Evolutionary conservation across 1,284 basidiomycete species (phyloP).

Genomic region (Trichosporon faecale): DNA sequence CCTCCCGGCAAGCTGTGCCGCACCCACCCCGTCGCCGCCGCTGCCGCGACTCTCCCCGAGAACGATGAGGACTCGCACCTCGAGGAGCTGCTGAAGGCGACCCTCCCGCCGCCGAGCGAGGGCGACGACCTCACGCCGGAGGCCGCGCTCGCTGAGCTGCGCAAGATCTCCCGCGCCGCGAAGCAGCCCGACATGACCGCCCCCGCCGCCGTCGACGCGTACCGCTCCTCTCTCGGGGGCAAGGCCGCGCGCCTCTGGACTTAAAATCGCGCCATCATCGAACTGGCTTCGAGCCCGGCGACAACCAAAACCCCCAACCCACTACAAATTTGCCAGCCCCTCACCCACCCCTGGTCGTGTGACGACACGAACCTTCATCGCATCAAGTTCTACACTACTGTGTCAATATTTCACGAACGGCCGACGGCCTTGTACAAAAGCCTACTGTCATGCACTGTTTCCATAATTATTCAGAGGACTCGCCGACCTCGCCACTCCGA

Average conservation of each 20-base stretch:
- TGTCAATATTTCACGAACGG: slow-evolving; percentile 1
- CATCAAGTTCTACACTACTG: background rate
- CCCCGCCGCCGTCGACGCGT: slow-evolving; percentile 1
- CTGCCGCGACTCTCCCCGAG: background rate
- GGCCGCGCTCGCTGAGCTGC: slow-evolving; percentile 17
- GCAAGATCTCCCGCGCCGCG: slow-evolving; percentile 4
- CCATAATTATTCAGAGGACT: background rate
- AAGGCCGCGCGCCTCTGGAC: background rate
- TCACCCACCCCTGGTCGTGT: slow-evolving; percentile 5
- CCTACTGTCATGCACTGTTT: slow-evolving; percentile 8
- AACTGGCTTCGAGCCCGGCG: background rate
- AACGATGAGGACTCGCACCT: slow-evolving; percentile 16
- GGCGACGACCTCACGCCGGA: slow-evolving; percentile 18
- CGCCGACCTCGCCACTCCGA: slow-evolving; percentile 1
- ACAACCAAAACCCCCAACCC: background rate
- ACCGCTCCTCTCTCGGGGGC: background rate
- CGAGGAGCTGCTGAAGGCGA: slow-evolving; percentile 13
- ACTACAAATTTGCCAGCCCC: background rate
- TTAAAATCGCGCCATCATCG: background rate
- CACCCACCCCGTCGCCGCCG: background rate
- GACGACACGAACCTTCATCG: background rate
- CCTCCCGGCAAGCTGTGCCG: slow-evolving; percentile 18
- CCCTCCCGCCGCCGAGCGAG: slow-evolving; percentile 2
- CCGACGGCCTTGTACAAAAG: background rate
- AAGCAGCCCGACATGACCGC: background rate